These are phyloP conservation scores for Pseudozyma pruni DNA, from an alignment of 1,284 basidiomycete species.

Conservation along the genomic window DNA sequence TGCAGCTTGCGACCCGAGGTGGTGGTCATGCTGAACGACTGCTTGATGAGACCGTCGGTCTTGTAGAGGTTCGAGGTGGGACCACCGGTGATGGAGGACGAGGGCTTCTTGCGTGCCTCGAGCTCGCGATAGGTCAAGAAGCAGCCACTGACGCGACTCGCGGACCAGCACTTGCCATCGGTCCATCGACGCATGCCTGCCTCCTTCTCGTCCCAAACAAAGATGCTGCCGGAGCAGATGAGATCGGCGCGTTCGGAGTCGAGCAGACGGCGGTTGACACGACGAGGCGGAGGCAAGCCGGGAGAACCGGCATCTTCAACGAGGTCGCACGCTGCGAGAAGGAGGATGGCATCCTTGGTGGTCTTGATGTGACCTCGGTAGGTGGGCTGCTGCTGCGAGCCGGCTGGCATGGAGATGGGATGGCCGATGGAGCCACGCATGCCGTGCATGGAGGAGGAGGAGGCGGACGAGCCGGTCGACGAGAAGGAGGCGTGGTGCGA, in stretches of 20 bases:
- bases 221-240: constrained; percentile 62
- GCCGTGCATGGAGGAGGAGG: constrained; percentile 27
- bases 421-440: constrained; percentile 23
- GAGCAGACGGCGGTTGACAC: constrained; percentile 60
- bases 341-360: constrained; percentile 63
- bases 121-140: constrained; percentile 70
- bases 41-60: constrained; percentile 66
- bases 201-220: constrained; percentile 67
- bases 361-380: constrained; percentile 65
- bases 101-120: constrained; percentile 63
- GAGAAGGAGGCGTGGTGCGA: constrained; percentile 34
- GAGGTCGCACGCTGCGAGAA: constrained; percentile 64
- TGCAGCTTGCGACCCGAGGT: constrained; percentile 65
- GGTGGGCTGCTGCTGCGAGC: constrained; percentile 58
- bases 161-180: constrained; percentile 71
- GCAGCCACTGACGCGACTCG: constrained; percentile 70
- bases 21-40: constrained; percentile 67
- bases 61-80: constrained; percentile 65
- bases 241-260: constrained; percentile 63
- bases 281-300: constrained; percentile 50
- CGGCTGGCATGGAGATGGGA: constrained; percentile 22
- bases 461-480: constrained; percentile 17
- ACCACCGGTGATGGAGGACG: constrained; percentile 50
- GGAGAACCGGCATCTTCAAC: constrained; percentile 30
- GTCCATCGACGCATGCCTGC: constrained; percentile 71